Evolutionary conservation across 176 grass and related monocot species (phyloP).

Genomic region (Hordeum vulgare): DNA sequence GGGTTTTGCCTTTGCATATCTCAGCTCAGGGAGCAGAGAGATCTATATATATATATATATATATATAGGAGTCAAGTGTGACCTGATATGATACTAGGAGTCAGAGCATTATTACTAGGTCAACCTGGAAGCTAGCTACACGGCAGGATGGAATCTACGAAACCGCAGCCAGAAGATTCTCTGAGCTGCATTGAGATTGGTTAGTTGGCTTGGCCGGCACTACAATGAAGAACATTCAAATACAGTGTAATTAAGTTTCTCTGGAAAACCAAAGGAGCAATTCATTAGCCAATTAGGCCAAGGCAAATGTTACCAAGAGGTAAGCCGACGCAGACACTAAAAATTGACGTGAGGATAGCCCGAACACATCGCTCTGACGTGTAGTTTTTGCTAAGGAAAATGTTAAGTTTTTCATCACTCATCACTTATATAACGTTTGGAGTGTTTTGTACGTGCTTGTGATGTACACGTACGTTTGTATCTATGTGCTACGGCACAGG

Average conservation of each 20-base stretch:
- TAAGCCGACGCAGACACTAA: too few species aligned
- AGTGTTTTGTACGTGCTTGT: not conserved
- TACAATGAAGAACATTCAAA: constrained; percentile 11
- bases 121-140: constrained; percentile 28
- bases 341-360: not conserved
- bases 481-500: constrained; percentile 2
- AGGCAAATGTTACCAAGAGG: not conserved
- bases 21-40: not conserved
- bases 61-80: not conserved
- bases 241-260: not conserved
- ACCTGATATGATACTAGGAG: not conserved
- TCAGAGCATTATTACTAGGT: constrained; percentile 9
- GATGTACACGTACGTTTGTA: not conserved
- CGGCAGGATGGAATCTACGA: constrained; percentile 29
- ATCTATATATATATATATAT: not conserved
- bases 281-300: not conserved
- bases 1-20: constrained; percentile 14
- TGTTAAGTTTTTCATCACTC: not conserved
- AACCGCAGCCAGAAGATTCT: constrained; percentile 1
- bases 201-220: constrained; percentile 14
- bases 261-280: not conserved
- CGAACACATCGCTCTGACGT: not conserved
- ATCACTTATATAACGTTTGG: not conserved
- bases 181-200: constrained; percentile 13
- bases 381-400: not conserved